phyloP scores from a whole-genome alignment of 176 grass and related monocot species.

The Ampelocalamus luodianensis region DNA sequence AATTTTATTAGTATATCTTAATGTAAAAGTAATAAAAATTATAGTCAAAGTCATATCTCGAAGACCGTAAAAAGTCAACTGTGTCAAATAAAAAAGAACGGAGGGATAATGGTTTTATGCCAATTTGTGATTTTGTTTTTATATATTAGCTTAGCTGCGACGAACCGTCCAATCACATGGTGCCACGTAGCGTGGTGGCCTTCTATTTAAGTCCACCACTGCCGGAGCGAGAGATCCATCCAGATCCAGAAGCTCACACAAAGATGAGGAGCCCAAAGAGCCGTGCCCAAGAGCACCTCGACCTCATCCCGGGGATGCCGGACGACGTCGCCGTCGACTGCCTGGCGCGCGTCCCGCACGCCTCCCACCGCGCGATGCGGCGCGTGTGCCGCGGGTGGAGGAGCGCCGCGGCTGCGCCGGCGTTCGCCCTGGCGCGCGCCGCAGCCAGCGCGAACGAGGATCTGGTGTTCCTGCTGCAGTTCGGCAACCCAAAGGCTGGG shows the following conservation, averaged over 20 bases:
- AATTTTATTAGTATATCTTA: no score
- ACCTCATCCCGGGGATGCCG: conserved; percentile 84
- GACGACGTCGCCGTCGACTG: conserved; percentile 90
- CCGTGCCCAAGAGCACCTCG: conserved; percentile 28
- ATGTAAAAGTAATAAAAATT: no score
- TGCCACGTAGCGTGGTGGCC: neutral
- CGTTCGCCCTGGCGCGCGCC: conserved; percentile 47
- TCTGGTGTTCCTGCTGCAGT: conserved; percentile 47
- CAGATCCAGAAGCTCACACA: neutral
- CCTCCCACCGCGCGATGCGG: conserved; percentile 48
- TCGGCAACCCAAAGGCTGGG: conserved; percentile 42
- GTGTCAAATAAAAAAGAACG: no score
- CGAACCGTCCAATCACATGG: neutral
- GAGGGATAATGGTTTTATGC: no score
- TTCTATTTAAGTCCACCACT: conserved; percentile 35
- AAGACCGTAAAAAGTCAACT: no score
- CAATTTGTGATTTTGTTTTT: neutral
- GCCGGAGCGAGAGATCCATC: neutral
- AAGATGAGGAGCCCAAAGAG: conserved; percentile 42
- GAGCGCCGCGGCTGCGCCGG: conserved; percentile 39
- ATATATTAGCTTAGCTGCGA: neutral
- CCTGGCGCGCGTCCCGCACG: conserved; percentile 75
- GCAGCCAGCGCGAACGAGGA: conserved; percentile 50
- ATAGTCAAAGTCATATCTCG: no score
- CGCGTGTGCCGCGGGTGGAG: conserved; percentile 79